Evolutionary conservation across 768 basidiomycete species (phyloP).

Genomic region (Psilocybe cyanescens): DNA sequence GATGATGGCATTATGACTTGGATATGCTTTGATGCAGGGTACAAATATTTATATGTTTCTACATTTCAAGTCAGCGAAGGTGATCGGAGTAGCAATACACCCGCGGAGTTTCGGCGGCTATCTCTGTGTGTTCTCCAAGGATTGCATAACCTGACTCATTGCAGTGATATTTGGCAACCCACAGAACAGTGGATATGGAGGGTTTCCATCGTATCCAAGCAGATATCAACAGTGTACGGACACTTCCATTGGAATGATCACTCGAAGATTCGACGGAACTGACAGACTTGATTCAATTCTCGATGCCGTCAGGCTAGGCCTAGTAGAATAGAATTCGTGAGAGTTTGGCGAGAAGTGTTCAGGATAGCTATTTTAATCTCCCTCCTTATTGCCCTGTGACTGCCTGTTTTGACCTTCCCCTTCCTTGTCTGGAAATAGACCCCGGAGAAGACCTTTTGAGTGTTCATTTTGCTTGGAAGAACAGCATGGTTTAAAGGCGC

Average conservation of each 20-base stretch:
- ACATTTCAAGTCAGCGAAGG: slow-evolving; percentile 33
- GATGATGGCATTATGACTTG: slow-evolving; percentile 11
- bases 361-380: slow-evolving; percentile 38
- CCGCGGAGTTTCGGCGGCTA: slow-evolving; percentile 35
- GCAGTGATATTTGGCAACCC: background rate
- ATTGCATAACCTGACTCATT: background rate
- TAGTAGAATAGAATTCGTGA: slow-evolving; percentile 38
- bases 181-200: background rate
- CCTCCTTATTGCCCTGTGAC: slow-evolving; percentile 38
- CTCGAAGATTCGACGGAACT: slow-evolving; percentile 21
- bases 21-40: slow-evolving; percentile 23
- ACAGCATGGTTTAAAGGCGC: slow-evolving; percentile 48
- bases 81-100: slow-evolving; percentile 33
- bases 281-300: slow-evolving; percentile 24
- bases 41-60: slow-evolving; percentile 25
- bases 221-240: slow-evolving; percentile 2
- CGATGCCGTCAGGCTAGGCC: slow-evolving; percentile 28
- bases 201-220: background rate
- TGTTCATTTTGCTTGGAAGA: slow-evolving; percentile 50
- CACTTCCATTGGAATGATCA: slow-evolving; percentile 15
- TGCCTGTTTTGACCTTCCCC: slow-evolving; percentile 47
- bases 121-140: slow-evolving; percentile 5
- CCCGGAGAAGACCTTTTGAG: slow-evolving; percentile 59
- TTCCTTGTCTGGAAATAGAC: slow-evolving; percentile 57
- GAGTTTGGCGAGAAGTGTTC: slow-evolving; percentile 38